Conservation (phyloP, 2,329 filamentous ascomycete species). For the Aplosporella prunicola region DNA sequence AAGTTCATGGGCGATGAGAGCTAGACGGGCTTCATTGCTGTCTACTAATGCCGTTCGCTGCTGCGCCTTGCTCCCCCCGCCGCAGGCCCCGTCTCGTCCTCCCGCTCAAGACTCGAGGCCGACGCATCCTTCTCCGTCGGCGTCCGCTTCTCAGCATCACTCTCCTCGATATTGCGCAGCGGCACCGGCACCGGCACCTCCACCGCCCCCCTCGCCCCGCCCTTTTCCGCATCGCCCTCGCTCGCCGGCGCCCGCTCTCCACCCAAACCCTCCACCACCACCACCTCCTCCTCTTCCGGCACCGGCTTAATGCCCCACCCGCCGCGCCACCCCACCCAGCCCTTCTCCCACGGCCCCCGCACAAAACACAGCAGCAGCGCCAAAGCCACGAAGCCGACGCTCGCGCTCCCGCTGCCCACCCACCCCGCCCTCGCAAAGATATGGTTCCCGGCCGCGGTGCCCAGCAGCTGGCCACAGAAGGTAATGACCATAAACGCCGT, state of each 20-base stretch:
- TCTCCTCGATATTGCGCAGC: neutral
- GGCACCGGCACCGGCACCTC: slow-evolving; percentile 23
- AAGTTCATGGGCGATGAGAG: slow-evolving; percentile 64
- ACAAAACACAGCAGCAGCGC: slow-evolving; percentile 39
- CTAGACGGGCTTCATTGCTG: no score
- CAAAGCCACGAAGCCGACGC: slow-evolving; percentile 44
- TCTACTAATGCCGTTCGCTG: no score
- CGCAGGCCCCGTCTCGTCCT: slow-evolving; percentile 12
- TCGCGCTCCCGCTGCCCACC: slow-evolving; percentile 41
- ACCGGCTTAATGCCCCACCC: slow-evolving; percentile 44
- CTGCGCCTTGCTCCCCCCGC: no score
- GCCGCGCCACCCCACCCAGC: slow-evolving; percentile 53
- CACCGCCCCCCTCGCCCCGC: slow-evolving; percentile 16
- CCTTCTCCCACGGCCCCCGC: slow-evolving; percentile 47
- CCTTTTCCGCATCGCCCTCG: slow-evolving; percentile 17
- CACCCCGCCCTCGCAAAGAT: slow-evolving; percentile 3
- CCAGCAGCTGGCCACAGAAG: slow-evolving; percentile 67
- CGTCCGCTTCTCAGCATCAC: slow-evolving; percentile 9
- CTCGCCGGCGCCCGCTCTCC: slow-evolving; percentile 11
- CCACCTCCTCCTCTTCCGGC: slow-evolving; percentile 25
- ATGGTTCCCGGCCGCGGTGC: slow-evolving; percentile 45
- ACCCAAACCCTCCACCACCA: slow-evolving; percentile 6
- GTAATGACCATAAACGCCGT: slow-evolving; percentile 72
- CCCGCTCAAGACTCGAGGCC: slow-evolving; percentile 2
- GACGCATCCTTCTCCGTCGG: slow-evolving; percentile 6